Evolutionary conservation across 208 protist genomes (phyloP).

Genomic region (Trypanosoma avium): DNA sequence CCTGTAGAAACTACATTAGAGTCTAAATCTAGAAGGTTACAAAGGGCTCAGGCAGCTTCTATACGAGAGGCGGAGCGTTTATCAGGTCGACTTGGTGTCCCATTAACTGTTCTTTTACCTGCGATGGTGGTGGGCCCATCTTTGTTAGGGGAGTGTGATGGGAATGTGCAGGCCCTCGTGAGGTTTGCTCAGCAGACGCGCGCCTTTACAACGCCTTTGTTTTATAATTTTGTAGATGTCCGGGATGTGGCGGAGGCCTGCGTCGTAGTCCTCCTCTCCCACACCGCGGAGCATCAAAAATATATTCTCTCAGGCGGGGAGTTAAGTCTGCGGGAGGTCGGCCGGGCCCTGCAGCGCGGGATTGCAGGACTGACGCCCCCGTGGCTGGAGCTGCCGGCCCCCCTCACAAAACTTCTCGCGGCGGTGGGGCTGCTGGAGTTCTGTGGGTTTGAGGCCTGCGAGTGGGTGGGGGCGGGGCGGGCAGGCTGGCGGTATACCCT

Average conservation of each 20-base stretch:
- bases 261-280: neutral
- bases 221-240: constrained; percentile 27
- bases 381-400: neutral
- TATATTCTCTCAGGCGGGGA: constrained; percentile 24
- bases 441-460: constrained; percentile 6
- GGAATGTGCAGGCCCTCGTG: constrained; percentile 6
- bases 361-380: constrained; percentile 7
- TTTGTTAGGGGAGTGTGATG: constrained; percentile 18
- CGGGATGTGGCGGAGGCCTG: constrained; percentile 23
- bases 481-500: too few relatives aligned
- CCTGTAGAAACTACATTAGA: constrained; percentile 16
- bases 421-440: neutral
- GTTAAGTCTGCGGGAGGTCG: constrained; percentile 17
- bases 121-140: constrained; percentile 20
- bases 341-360: neutral
- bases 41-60: constrained; percentile 3
- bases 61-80: constrained; percentile 19
- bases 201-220: constrained; percentile 3
- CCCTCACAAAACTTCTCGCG: neutral
- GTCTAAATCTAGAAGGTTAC: neutral
- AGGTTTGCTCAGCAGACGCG: constrained; percentile 3
- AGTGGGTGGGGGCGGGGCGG: neutral
- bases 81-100: constrained; percentile 3
- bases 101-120: constrained; percentile 14
- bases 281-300: constrained; percentile 11